A percentile compares a stretch with the other conserved stretches of the same genome.
Evolutionary conservation across 1,139 yeast genomes (phyloP).

Genomic region (Hansenula anomala): DNA sequence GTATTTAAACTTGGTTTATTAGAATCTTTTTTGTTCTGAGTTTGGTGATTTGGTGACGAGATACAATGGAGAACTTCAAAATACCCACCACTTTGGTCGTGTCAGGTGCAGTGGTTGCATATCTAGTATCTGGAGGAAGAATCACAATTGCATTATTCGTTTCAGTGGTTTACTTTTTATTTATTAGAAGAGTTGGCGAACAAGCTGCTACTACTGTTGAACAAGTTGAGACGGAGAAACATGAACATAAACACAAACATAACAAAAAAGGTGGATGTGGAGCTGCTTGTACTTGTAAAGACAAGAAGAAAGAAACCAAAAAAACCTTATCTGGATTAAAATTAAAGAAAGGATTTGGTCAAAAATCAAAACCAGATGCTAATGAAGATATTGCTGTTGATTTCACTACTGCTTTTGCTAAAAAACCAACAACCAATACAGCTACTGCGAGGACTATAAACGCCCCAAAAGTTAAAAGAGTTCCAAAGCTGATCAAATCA

Average conservation of each 20-base stretch:
- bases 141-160: slow-evolving; percentile 26
- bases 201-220: background rate
- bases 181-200: slow-evolving; percentile 14
- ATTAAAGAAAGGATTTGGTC: slow-evolving; percentile 18
- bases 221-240: slow-evolving; percentile 3
- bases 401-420: slow-evolving; percentile 31
- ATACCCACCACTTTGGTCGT: slow-evolving; percentile 1
- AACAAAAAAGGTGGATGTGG: slow-evolving; percentile 28
- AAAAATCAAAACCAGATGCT: background rate
- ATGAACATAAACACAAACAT: slow-evolving; percentile 14
- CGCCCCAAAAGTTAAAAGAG: slow-evolving; percentile 11
- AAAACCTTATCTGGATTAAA: slow-evolving; percentile 20
- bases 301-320: slow-evolving; percentile 16
- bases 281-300: slow-evolving; percentile 23
- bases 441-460: slow-evolving; percentile 18
- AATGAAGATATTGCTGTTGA: slow-evolving; percentile 32
- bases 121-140: slow-evolving; percentile 28
- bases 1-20: background rate
- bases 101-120: background rate
- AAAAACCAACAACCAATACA: slow-evolving; percentile 13
- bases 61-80: background rate
- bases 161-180: slow-evolving; percentile 23
- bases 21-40: background rate
- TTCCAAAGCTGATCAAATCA: slow-evolving; percentile 22
- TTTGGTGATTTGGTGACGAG: background rate